Evolutionary conservation across 768 basidiomycete genomes (phyloP), one percentile per base, ranked within the genome.

Genomic region (Leccinum subtestaceum): DNA sequence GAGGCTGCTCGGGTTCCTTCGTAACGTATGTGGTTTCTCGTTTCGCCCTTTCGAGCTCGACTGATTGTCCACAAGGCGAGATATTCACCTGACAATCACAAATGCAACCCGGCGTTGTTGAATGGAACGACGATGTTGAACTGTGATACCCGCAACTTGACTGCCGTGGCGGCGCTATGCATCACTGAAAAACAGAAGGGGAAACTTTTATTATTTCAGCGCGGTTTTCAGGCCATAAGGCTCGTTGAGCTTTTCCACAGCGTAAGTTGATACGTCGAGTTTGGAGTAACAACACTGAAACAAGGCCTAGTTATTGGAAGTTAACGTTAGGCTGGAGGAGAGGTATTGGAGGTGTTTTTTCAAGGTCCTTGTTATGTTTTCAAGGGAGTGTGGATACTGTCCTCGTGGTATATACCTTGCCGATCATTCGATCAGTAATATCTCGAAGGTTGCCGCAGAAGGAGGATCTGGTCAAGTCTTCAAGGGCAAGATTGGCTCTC

Each of bases 81-180:
- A 32, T 34, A 59, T 49, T 19, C 3, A 11, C 21, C 58, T 11
- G 51, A 45, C 36, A 19, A 55, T 25, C 72, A 72, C 34, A 57
- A 36, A n/a, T 72, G 71, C 54, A 74, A 74, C 54, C 43, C 49
- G 23, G 43, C 53, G 23, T 55, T 74, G 25, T 25, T 74, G 32
- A 49, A 65, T 21, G 64, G 57, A 17, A 52, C 49, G 2, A 52
- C 13, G 36, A n/a, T 72, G 23, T 19, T 68, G 4, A 48, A 55
- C 4, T 13, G 57, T 17, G 72, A 72, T 43, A 59, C 67, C 43
- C 60, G 54, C 21, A 56, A 70, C 46, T 38, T 72, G 40, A 61
- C 55, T 11, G 62, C 67, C 5, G 52, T 65, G 48, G 60, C 55
- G 1, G 63, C 55, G 19, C 9, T 62, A 32, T 61, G 57, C 9